These are phyloP conservation scores for Aspergillus tamarii DNA, from an alignment of 2,329 filamentous ascomycete species.

Conservation along the genomic window DNA sequence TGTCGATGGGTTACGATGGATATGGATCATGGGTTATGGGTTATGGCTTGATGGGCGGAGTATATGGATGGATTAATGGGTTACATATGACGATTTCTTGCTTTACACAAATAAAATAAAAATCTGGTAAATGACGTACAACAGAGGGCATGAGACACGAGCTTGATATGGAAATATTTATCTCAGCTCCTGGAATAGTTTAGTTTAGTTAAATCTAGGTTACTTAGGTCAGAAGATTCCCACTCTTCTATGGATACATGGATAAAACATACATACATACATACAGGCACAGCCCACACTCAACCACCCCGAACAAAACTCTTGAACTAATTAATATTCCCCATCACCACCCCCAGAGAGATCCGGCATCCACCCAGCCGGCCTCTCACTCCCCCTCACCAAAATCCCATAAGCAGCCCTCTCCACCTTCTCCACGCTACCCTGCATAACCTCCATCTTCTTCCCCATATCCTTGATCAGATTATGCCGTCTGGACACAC, in stretches of 20 bases:
- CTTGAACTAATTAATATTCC: conserved; percentile 38
- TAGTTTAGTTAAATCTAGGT: not conserved
- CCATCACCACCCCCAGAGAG: conserved; percentile 51
- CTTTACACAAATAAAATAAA: not conserved
- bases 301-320: not conserved
- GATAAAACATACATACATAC: not conserved
- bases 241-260: not conserved
- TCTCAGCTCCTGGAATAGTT: not conserved
- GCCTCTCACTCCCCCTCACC: conserved; percentile 84
- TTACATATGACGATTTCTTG: not conserved
- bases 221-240: not conserved
- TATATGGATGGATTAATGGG: not conserved
- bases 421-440: conserved; percentile 93
- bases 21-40: not conserved
- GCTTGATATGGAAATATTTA: not conserved
- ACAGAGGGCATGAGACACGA: not conserved
- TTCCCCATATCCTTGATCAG: conserved; percentile 68
- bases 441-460: conserved; percentile 85
- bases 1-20: not conserved
- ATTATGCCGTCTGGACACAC: conserved; percentile 56
- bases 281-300: not conserved
- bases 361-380: conserved; percentile 90
- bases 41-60: not conserved
- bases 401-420: conserved; percentile 83
- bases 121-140: not conserved